Conservation (phyloP, 148 eudicot species). For the Fagopyrum esculentum region DNA sequence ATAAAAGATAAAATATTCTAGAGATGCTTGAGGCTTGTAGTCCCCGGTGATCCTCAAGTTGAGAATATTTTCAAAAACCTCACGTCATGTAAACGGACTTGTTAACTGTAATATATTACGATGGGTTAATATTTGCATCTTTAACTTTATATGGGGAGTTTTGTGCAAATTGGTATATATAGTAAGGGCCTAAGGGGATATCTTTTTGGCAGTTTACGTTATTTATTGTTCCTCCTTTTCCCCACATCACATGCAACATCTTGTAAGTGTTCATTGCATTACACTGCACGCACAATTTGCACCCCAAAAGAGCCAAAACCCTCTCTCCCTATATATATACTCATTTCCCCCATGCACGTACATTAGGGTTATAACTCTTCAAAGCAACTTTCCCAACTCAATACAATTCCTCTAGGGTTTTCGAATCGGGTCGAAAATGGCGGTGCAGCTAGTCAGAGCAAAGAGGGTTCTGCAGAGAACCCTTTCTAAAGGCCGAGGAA, state of each 20-base stretch:
- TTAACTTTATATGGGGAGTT: no score
- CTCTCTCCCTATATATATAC: constrained; percentile 1
- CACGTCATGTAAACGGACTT: no score
- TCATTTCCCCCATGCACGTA: constrained; percentile 10
- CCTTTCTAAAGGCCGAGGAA: background rate
- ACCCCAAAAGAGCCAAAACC: background rate
- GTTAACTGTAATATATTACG: no score
- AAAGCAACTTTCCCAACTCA: background rate
- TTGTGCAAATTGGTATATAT: no score
- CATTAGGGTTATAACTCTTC: background rate
- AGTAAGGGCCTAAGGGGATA: no score
- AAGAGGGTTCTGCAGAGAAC: background rate
- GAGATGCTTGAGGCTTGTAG: no score
- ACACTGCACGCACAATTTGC: background rate
- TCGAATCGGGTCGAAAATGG: background rate
- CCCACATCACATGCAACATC: constrained; percentile 8
- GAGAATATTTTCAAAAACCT: no score
- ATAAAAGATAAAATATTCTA: no score
- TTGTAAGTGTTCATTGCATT: background rate
- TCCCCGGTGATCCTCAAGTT: no score
- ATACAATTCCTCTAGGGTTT: background rate
- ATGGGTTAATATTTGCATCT: no score
- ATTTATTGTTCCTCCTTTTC: background rate
- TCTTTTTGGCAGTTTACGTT: no score
- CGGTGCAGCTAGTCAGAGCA: background rate